Evolutionary conservation across 352 stramenopile species (phyloP).

Genomic region (Blastocystis hominis): DNA sequence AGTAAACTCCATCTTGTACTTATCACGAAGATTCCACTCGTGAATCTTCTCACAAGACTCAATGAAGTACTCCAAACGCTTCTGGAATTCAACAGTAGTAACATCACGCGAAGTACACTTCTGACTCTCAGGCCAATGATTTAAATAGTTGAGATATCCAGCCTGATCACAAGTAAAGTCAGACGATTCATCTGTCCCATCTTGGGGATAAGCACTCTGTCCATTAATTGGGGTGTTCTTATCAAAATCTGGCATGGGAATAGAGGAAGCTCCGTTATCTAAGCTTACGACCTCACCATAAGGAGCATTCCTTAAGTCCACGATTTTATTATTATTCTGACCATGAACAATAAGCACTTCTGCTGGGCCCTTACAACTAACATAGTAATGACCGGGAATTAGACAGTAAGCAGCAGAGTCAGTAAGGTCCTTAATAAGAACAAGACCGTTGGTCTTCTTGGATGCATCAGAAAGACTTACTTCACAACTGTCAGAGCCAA

Average conservation of each 20-base stretch:
- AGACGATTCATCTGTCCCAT: not conserved
- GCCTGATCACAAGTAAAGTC: constrained; percentile 17
- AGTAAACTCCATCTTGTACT: constrained; percentile 19
- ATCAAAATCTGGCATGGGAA: not conserved
- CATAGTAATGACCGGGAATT: constrained; percentile 10
- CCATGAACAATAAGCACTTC: not conserved
- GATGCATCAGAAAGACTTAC: not conserved
- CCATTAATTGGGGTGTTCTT: constrained; percentile 4
- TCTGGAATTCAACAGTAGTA: not conserved
- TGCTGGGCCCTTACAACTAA: not conserved
- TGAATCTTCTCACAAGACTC: constrained; percentile 40
- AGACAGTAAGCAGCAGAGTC: not conserved
- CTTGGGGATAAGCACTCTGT: not conserved
- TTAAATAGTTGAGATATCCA: constrained; percentile 9
- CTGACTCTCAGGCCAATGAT: not conserved
- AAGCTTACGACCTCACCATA: not conserved
- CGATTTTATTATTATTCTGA: not conserved
- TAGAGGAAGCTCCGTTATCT: not conserved
- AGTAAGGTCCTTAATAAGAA: constrained; percentile 12
- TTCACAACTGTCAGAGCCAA: not conserved
- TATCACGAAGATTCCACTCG: not conserved
- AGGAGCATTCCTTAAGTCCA: not conserved
- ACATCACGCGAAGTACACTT: not conserved
- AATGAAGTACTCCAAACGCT: constrained; percentile 25
- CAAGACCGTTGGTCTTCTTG: not conserved